A percentile compares a stretch with the other conserved stretches of the same genome.
Conservation (phyloP, 371 early-diverging fungal genomes). For the Mucor lusitanicus region DNA sequence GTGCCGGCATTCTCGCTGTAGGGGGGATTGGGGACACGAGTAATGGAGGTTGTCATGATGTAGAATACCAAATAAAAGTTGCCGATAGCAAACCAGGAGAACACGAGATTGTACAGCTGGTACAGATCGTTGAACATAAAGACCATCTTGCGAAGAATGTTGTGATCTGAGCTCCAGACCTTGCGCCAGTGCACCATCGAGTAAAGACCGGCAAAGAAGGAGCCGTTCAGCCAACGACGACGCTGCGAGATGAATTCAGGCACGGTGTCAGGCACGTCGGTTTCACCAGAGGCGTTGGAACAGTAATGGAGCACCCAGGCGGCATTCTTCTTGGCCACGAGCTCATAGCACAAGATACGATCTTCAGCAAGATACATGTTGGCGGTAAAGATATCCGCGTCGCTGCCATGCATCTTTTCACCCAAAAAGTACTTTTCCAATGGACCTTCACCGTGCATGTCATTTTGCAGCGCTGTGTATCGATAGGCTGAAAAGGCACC, state of each 20-base stretch:
- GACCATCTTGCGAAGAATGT: constrained; percentile 56
- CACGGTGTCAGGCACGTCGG: constrained; percentile 81
- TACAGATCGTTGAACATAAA: constrained; percentile 65
- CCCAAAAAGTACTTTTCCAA: constrained; percentile 92
- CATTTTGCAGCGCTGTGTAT: constrained; percentile 83
- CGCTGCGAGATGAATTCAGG: constrained; percentile 84
- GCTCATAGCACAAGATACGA: constrained; percentile 88
- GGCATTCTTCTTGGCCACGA: constrained; percentile 73
- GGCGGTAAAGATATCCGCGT: constrained; percentile 65
- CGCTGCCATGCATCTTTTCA: constrained; percentile 82
- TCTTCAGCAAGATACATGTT: constrained; percentile 87
- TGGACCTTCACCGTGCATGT: constrained; percentile 70
- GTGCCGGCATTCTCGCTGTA: constrained; percentile 17
- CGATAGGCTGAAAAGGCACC: constrained; percentile 98
- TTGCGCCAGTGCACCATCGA: constrained; percentile 52
- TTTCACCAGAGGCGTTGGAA: constrained; percentile 75
- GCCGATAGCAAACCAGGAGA: constrained; percentile 77
- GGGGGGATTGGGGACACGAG: constrained; percentile 12
- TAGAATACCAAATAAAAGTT: constrained; percentile 79
- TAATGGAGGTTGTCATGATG: constrained; percentile 52
- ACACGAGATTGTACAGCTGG: constrained; percentile 54
- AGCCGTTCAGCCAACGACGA: constrained; percentile 89
- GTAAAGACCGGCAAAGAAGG: constrained; percentile 63
- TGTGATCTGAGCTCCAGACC: constrained; percentile 61
- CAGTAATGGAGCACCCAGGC: constrained; percentile 72